A percentile compares a stretch with the other conserved stretches of the same genome.
Evolutionary conservation across 148 eudicot genomes (phyloP).

Genomic region (Heliosperma pusillum): DNA sequence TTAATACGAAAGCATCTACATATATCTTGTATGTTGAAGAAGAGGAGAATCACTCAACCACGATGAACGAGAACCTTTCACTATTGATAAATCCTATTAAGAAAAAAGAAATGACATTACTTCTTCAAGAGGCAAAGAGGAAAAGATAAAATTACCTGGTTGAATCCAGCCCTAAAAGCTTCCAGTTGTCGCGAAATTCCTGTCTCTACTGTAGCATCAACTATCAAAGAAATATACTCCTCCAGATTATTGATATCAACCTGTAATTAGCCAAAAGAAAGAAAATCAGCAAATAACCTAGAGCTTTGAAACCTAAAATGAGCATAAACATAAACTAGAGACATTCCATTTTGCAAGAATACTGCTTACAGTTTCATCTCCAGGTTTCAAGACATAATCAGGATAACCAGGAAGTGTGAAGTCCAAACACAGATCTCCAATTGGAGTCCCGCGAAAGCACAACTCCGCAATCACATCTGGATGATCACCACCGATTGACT

Average conservation of each 20-base stretch:
- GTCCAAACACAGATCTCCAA: conserved; percentile 92
- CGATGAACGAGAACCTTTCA: not conserved
- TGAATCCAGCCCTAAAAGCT: conserved; percentile 92
- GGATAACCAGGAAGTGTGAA: conserved; percentile 95
- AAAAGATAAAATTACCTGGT: conserved; percentile 48
- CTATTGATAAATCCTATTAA: not conserved
- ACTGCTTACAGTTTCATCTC: conserved; percentile 59
- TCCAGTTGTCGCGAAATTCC: conserved; percentile 78
- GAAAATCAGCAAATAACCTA: not conserved
- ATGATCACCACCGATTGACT: conserved; percentile 62
- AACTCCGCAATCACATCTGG: conserved; percentile 50
- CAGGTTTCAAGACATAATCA: conserved; percentile 66
- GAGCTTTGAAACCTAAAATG: not conserved
- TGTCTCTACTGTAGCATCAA: conserved; percentile 81
- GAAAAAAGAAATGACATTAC: not conserved
- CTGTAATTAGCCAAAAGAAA: conserved; percentile 31
- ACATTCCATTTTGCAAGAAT: not conserved
- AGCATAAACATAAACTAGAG: not conserved
- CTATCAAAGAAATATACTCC: conserved; percentile 76
- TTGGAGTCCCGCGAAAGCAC: conserved; percentile 62
- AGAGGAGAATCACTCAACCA: not conserved
- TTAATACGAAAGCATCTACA: too few relatives aligned
- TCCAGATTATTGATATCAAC: conserved; percentile 74
- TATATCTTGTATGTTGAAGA: too few relatives aligned
- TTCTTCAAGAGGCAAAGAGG: not conserved